Base-by-base conservation (phyloP, 208 protist genomes). In the Trypanosoma platydactyli region DNA sequence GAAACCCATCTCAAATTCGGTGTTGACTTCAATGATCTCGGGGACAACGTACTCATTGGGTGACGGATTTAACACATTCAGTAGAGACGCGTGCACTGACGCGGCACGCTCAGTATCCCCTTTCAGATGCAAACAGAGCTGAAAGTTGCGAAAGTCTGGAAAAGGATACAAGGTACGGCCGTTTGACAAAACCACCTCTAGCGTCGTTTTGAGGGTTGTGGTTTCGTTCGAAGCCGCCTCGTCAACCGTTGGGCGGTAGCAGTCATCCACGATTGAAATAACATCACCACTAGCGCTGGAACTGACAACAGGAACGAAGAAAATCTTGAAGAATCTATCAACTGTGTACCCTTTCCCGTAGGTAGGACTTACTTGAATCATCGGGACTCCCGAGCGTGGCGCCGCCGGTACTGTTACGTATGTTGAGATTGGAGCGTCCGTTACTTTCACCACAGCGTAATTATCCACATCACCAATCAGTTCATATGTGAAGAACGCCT, bases 41-140 rank as follows among this genome's bases (percentile, higher is more conserved):
- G 84, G 84, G 35, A 94, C 91, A n/a, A 56, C 48, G 76, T 96
- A 96, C 27, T 63, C 51, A 51, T 80, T 91, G 22, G 91, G 91
- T n/a, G 86, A 91, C 11, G 86, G 66, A 42, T 77, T 73, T 3
- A 48, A 40, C 22, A 94, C 84, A 9, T 52, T 67, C 46, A 92
- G 59, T 18, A 72, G 41, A 33, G 60, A 68, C 4, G 79, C 77
- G 45, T 78, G 86, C 29, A 96, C 82, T n/a, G 91, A 91, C 25
- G 86, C 86, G 44, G 90, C 73, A 62, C 61, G 60, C 49, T 60
- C 6, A 54, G 35, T 45, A 24, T 12, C 59, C 1, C 24, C 42
- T 16, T 44, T 11, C 12, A 90, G 52, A 74, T 93, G 83, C 40
- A 91, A 84, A 71, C 91, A 96, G 35, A 96, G 70, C 1, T 90